phyloP scores from a whole-genome alignment of 768 basidiomycete genomes.

The Xerocomus brunneocitrinus region DNA sequence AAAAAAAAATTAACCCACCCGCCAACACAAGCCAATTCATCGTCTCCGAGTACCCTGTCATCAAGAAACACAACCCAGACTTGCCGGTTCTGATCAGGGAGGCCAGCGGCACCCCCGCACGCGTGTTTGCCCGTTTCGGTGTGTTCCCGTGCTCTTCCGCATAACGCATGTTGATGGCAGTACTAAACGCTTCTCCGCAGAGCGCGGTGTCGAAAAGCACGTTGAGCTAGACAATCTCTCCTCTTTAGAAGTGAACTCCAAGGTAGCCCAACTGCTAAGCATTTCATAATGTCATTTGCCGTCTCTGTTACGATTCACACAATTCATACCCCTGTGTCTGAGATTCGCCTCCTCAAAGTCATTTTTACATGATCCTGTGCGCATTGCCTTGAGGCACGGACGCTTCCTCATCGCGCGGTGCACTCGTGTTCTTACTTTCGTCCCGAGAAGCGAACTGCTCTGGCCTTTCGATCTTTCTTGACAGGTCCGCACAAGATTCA shows the following conservation, averaged over 20 bases:
- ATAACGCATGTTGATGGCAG: conserved; percentile 9
- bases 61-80: conserved; percentile 83
- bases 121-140: conserved; percentile 86
- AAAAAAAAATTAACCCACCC: neutral
- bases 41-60: conserved; percentile 61
- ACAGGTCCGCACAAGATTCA: conserved; percentile 1
- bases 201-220: conserved; percentile 76
- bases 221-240: conserved; percentile 76
- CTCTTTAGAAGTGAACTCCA: conserved; percentile 64
- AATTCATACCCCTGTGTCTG: conserved; percentile 4
- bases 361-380: neutral
- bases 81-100: conserved; percentile 81
- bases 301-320: neutral
- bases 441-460: conserved; percentile 5
- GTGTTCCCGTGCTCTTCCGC: conserved; percentile 30
- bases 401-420: conserved; percentile 10
- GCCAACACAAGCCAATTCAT: conserved; percentile 66
- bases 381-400: conserved; percentile 20
- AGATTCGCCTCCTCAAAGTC: neutral
- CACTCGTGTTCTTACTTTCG: conserved; percentile 15
- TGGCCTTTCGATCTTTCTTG: conserved; percentile 1
- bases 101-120: conserved; percentile 72
- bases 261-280: conserved; percentile 59
- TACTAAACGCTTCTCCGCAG: conserved; percentile 36
- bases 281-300: conserved; percentile 17